These are phyloP conservation scores for Geoglossum cookeanum DNA, from an alignment of 2,329 filamentous ascomycete species.

Conservation along the genomic window DNA sequence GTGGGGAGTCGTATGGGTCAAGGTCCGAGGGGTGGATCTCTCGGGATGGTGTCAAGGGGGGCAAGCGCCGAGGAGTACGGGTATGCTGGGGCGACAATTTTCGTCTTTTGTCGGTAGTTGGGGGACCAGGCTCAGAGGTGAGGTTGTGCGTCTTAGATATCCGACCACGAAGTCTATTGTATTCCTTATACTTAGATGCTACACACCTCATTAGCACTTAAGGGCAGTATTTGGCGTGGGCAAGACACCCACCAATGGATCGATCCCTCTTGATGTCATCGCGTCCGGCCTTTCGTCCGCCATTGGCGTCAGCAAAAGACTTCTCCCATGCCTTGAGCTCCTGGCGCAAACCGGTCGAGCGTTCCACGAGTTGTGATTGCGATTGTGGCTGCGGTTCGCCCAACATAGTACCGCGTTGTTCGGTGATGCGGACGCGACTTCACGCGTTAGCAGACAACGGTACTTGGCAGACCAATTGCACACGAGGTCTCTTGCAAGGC, in stretches of 20 bases:
- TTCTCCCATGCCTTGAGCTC: slow-evolving; percentile 29
- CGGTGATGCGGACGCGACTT: background rate
- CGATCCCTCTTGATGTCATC: slow-evolving; percentile 26
- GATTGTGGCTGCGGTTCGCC: background rate
- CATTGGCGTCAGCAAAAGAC: slow-evolving; percentile 21
- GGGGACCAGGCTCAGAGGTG: slow-evolving; percentile 10
- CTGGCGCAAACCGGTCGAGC: slow-evolving; percentile 19
- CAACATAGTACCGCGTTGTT: background rate
- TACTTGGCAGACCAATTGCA: background rate
- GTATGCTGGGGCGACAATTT: slow-evolving; percentile 11
- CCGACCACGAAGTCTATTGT: slow-evolving; percentile 41
- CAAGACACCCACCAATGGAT: background rate
- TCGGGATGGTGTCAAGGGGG: slow-evolving; percentile 13
- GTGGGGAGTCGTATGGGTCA: slow-evolving; percentile 35
- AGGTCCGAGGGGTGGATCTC: slow-evolving; percentile 3
- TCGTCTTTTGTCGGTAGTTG: slow-evolving; percentile 28
- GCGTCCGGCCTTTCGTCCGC: slow-evolving; percentile 25
- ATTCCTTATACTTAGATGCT: slow-evolving; percentile 62
- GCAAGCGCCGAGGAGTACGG: slow-evolving; percentile 13
- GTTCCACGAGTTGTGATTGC: background rate
- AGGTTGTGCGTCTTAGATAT: background rate
- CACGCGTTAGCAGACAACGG: background rate
- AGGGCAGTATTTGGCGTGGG: background rate
- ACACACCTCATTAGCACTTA: background rate
- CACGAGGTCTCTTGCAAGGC: background rate